Evolutionary conservation across 768 basidiomycete species (phyloP).

Genomic region (Sarcodon aspratus): DNA sequence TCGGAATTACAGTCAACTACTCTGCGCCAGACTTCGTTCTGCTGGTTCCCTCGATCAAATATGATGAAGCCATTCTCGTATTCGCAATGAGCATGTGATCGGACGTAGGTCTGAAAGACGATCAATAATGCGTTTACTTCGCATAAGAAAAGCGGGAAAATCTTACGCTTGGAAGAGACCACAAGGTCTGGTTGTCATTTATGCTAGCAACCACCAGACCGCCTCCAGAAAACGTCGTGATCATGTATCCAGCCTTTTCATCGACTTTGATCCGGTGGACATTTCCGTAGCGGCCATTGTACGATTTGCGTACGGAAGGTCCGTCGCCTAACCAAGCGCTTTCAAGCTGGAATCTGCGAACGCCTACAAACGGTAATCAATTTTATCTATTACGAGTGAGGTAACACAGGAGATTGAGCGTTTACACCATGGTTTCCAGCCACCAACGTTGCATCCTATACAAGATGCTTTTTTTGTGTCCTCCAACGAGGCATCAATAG

Average conservation of each 20-base stretch:
- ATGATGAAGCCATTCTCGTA: constrained; percentile 62
- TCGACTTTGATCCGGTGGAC: constrained; percentile 77
- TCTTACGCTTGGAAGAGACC: constrained; percentile 48
- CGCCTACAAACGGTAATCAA: constrained; percentile 23
- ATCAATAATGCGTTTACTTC: constrained; percentile 6
- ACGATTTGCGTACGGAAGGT: constrained; percentile 25
- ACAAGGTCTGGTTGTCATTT: constrained; percentile 35
- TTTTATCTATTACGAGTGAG: neutral
- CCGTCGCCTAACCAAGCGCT: constrained; percentile 45
- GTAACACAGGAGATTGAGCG: neutral
- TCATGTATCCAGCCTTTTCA: constrained; percentile 42
- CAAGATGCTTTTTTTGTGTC: constrained; percentile 20
- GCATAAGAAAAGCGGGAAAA: neutral
- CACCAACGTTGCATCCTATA: constrained; percentile 24
- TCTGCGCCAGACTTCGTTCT: constrained; percentile 65
- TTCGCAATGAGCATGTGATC: constrained; percentile 55
- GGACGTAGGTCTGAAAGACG: constrained; percentile 34
- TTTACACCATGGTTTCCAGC: constrained; percentile 59
- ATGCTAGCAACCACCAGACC: constrained; percentile 52
- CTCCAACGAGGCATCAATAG: constrained; percentile 14
- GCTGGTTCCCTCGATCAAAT: constrained; percentile 45
- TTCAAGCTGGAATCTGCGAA: constrained; percentile 30
- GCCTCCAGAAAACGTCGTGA: constrained; percentile 43
- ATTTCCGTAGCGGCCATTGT: constrained; percentile 19
- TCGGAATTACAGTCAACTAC: constrained; percentile 15